These are phyloP conservation scores for Hanseniaspora occidentalis DNA, from an alignment of 805 yeast genomes.

Conservation along the genomic window DNA sequence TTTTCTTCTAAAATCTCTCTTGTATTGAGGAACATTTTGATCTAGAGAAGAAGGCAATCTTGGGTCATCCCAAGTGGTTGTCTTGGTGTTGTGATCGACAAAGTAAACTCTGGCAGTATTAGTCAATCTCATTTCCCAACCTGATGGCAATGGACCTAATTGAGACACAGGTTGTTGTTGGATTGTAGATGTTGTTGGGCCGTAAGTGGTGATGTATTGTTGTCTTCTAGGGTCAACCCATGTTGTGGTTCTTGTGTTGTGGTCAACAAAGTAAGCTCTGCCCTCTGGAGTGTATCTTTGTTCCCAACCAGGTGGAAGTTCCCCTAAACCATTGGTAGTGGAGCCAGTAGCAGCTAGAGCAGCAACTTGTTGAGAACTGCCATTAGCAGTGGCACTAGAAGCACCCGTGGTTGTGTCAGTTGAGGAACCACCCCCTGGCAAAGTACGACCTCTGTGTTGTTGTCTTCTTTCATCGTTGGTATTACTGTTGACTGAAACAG, in stretches of 20 bases:
- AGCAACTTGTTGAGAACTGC: conserved; percentile 35
- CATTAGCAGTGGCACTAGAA: conserved; percentile 38
- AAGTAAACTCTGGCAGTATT: conserved; percentile 97
- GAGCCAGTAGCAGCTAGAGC: conserved; percentile 63
- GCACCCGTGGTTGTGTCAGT: conserved; percentile 35
- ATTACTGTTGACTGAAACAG: conserved; percentile 13
- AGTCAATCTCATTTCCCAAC: conserved; percentile 99
- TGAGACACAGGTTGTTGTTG: conserved; percentile 98
- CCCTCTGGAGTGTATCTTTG: conserved; percentile 97
- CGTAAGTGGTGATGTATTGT: conserved; percentile 92
- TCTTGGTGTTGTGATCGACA: conserved; percentile 97
- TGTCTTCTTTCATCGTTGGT: conserved; percentile 79
- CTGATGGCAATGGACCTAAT: conserved; percentile 94
- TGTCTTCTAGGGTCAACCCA: conserved; percentile 99
- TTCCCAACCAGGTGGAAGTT: conserved; percentile 98
- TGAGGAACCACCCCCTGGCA: conserved; percentile 52
- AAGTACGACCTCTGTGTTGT: conserved; percentile 80
- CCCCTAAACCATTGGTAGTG: conserved; percentile 92
- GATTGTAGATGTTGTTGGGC: conserved; percentile 72
- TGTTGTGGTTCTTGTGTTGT: conserved; percentile 97
- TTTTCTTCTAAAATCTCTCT: conserved; percentile 97
- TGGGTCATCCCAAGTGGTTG: conserved; percentile 99
- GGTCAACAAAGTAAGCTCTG: conserved; percentile 95
- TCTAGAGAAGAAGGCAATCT: conserved; percentile 93
- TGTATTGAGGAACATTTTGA: conserved; percentile 97